A percentile compares a stretch with the other conserved stretches of the same genome.
phyloP scores from a whole-genome alignment of 2,329 filamentous ascomycete species.

The Lithohypha guttulata region DNA sequence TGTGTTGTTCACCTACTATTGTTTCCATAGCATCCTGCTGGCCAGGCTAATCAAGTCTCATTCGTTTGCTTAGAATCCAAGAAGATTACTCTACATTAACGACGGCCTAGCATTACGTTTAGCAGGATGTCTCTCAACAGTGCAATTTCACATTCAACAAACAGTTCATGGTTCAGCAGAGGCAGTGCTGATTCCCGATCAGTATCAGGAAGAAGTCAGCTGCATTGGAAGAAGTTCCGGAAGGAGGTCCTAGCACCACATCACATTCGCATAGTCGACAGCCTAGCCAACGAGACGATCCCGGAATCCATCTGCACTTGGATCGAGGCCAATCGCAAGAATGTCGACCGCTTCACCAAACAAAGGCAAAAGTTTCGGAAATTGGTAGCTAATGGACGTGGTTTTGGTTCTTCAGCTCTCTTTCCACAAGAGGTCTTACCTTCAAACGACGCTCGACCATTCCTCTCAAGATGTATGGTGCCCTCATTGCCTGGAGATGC shows the following conservation, averaged over 20 bases:
- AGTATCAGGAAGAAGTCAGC: conserved; percentile 17
- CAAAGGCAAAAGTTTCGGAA: conserved; percentile 16
- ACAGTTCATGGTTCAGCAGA: conserved; percentile 7
- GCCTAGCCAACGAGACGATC: conserved; percentile 11
- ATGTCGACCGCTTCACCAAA: conserved; percentile 12
- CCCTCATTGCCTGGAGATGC: conserved; percentile 18
- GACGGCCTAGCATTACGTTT: too few species aligned
- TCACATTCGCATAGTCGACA: conserved; percentile 17
- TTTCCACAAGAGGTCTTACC: conserved; percentile 20
- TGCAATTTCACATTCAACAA: conserved; percentile 3
- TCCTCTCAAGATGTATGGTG: conserved; percentile 19
- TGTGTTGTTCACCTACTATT: not conserved
- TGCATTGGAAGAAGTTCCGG: conserved; percentile 18
- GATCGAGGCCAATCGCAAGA: conserved; percentile 14
- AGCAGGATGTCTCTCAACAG: conserved; percentile 6
- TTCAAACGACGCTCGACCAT: conserved; percentile 13
- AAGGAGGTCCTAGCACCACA: conserved; percentile 18
- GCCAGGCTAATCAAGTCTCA: conserved; percentile 3
- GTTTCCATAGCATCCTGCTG: conserved; percentile 9
- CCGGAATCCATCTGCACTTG: conserved; percentile 13
- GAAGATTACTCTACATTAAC: too few species aligned
- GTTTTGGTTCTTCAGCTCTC: conserved; percentile 19
- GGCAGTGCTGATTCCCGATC: conserved; percentile 9
- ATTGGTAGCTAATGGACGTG: conserved; percentile 16
- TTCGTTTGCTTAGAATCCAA: too few species aligned